Evolutionary conservation across 352 stramenopile genomes (phyloP).

Genomic region (Halophytophthora polymorphica): DNA sequence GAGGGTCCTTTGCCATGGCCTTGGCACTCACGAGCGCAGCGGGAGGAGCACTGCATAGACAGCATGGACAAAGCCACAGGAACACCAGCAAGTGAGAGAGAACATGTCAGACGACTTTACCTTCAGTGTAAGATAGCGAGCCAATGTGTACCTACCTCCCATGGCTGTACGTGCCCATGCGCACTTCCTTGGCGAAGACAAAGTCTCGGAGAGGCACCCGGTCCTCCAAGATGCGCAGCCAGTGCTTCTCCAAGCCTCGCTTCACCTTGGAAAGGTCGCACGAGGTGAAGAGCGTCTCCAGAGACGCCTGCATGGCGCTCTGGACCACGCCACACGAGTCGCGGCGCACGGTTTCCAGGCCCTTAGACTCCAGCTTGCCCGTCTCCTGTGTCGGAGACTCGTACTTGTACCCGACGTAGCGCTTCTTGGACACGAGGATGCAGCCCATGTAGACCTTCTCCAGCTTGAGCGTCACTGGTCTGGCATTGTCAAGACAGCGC

Average conservation of each 20-base stretch:
- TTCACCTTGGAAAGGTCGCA: constrained; percentile 76
- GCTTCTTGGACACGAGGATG: constrained; percentile 94
- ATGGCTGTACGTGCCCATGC: constrained; percentile 76
- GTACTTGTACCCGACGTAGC: constrained; percentile 90
- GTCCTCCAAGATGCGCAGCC: constrained; percentile 65
- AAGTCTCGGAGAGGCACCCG: constrained; percentile 70
- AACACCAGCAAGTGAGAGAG: not conserved
- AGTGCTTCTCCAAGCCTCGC: constrained; percentile 53
- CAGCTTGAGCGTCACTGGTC: constrained; percentile 77
- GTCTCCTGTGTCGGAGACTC: constrained; percentile 51
- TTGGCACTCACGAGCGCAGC: constrained; percentile 78
- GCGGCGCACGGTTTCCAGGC: constrained; percentile 90
- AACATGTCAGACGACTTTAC: constrained; percentile 1
- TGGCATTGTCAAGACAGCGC: constrained; percentile 11
- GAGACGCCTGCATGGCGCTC: constrained; percentile 54
- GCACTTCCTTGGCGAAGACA: constrained; percentile 85
- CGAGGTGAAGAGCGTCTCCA: constrained; percentile 66
- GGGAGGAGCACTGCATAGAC: constrained; percentile 55
- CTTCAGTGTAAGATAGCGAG: not conserved
- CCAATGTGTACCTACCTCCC: constrained; percentile 27
- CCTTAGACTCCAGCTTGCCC: constrained; percentile 87
- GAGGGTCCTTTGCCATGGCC: constrained; percentile 73
- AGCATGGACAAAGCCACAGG: not conserved
- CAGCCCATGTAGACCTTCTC: constrained; percentile 93
- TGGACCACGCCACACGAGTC: constrained; percentile 92